Evolutionary conservation across 208 protist species (phyloP), one percentile per base, ranked within the genome.

Genomic region (Trypanosoma platydactyli): DNA sequence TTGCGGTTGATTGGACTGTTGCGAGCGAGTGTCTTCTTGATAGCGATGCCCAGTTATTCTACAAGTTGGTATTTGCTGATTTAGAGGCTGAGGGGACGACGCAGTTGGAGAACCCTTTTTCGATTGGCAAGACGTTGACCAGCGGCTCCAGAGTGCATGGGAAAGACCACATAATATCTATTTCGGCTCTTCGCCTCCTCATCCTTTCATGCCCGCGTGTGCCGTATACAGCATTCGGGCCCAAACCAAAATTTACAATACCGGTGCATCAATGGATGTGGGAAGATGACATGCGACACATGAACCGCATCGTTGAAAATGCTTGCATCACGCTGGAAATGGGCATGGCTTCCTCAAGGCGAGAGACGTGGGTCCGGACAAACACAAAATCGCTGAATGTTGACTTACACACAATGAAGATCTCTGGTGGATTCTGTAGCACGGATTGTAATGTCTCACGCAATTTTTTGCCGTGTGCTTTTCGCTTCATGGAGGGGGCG

Each of bases 201-300:
- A 65, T 93, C 35, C 76, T 93, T 24, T 82, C 81, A 18, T 90
- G 80, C 41, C 89, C 89, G 5, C 81, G 64, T 1, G 79, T 95
- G 15, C 83, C 79, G 15, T 70, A 76, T 5, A 70, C 83, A n/a
- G 89, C 85, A 5, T 93, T 91, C 52, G 89, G 86, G 0, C 73
- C 83, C 25, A 85, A 84, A 64, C 84, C 86, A 4, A 89, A 93
- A 63, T 63, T 80, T 22, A 65, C 91, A 41, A 60, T 96, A n/a
- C 82, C 90, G 1, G 90, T 96, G 16, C 88, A 92, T 68, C 74
- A 88, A 72, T 96, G 90, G 90, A 71, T 77, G 45, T 96, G 90
- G 88, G 90, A 96, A 70, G 90, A 96, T 63, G 90, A 96, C 64
- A 73, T 92, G 61, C 83, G 84, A 5, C 84, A 96, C 66, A 54